Percentiles rank a stretch among this genome's conserved stretches.
phyloP scores from a whole-genome alignment of 441 rosid species.

The Hura crepitans region DNA sequence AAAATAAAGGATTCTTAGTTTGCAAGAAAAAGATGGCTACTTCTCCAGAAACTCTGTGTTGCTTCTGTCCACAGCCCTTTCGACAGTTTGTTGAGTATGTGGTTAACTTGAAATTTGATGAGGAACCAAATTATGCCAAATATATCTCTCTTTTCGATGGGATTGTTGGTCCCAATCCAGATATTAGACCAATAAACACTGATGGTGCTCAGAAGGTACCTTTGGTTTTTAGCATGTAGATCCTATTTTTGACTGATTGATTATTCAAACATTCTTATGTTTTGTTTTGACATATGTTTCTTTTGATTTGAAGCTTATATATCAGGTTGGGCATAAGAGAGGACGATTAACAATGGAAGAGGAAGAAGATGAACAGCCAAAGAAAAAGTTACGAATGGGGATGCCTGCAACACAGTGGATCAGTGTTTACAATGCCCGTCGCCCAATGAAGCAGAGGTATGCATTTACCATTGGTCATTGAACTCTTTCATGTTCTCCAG shows the following conservation, averaged over 20 bases:
- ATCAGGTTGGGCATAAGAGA: constrained; percentile 92
- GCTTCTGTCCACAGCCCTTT: constrained; percentile 80
- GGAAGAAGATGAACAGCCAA: constrained; percentile 87
- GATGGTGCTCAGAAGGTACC: constrained; percentile 94
- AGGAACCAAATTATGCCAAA: constrained; percentile 90
- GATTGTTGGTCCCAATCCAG: constrained; percentile 74
- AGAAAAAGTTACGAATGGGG: constrained; percentile 86
- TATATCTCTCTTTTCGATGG: constrained; percentile 86
- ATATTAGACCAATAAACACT: constrained; percentile 83
- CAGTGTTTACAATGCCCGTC: constrained; percentile 82
- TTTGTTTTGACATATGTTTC: constrained; percentile 10
- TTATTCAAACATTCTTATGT: neutral
- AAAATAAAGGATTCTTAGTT: constrained; percentile 86
- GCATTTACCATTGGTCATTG: constrained; percentile 12
- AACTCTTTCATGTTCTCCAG: constrained; percentile 14
- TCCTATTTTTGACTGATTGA: constrained; percentile 12
- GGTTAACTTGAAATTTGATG: constrained; percentile 88
- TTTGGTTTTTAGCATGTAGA: constrained; percentile 17
- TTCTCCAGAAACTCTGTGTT: constrained; percentile 77
- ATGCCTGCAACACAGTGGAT: constrained; percentile 99
- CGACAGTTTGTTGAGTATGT: constrained; percentile 79
- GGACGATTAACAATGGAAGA: constrained; percentile 80
- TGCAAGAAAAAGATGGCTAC: constrained; percentile 98
- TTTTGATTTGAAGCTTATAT: constrained; percentile 58
- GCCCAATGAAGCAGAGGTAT: constrained; percentile 94